A percentile compares a stretch with the other conserved stretches of the same genome.
These are phyloP conservation scores for Lecanosticta acicola DNA, from an alignment of 2,329 filamentous ascomycete genomes.

Conservation along the genomic window DNA sequence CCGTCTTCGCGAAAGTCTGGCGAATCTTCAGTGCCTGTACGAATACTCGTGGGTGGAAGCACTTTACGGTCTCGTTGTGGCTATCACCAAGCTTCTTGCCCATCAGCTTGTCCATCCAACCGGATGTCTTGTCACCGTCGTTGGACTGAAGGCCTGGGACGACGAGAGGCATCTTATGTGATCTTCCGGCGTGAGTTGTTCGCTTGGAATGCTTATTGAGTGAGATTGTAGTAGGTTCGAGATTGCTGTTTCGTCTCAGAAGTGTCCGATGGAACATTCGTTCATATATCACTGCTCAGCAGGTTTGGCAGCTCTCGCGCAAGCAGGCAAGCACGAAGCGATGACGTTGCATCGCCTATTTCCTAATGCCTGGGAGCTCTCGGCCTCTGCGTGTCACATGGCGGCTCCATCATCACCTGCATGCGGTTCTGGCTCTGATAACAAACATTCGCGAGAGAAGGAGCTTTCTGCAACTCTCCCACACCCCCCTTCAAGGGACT, in stretches of 20 bases:
- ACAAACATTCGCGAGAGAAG: no score
- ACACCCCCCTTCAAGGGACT: no score
- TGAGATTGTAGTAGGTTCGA: neutral
- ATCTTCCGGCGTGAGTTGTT: slow-evolving; percentile 1
- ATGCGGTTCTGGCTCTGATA: no score
- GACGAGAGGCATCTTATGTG: slow-evolving; percentile 47
- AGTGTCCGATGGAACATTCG: neutral
- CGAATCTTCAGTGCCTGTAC: neutral
- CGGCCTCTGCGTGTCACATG: no score
- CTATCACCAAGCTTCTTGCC: slow-evolving; percentile 49
- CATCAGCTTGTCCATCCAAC: slow-evolving; percentile 46
- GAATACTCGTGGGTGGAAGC: neutral
- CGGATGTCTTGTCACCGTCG: slow-evolving; percentile 34
- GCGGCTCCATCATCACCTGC: no score
- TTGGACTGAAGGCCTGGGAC: slow-evolving; percentile 43
- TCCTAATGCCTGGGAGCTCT: no score
- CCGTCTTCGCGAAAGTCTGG: slow-evolving; percentile 47
- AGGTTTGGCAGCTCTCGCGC: neutral
- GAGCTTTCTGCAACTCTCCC: no score
- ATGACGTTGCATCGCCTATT: slow-evolving; percentile 2
- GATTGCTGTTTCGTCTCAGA: neutral
- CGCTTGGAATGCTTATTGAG: neutral
- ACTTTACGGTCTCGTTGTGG: slow-evolving; percentile 40
- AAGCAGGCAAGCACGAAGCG: neutral
- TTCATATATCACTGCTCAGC: neutral